Evolutionary conservation across 1,284 basidiomycete species (phyloP).

Genomic region (Irpex sp.): DNA sequence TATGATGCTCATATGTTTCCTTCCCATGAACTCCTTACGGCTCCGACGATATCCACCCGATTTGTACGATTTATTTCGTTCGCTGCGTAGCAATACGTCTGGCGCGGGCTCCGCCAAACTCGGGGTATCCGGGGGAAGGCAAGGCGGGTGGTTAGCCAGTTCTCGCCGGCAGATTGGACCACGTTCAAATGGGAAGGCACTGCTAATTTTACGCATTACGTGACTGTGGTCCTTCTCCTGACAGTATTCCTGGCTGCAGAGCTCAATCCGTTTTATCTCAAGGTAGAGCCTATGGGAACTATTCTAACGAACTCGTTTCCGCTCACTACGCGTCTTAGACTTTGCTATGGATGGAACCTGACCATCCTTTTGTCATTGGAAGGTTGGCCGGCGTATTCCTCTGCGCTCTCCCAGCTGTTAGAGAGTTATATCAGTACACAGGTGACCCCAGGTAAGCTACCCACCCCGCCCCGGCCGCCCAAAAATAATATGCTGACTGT

Average conservation of each 20-base stretch:
- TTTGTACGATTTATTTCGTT: slow-evolving; percentile 1
- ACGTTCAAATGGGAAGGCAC: slow-evolving; percentile 86
- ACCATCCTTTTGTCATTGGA: slow-evolving; percentile 76
- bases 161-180: slow-evolving; percentile 84
- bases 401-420: slow-evolving; percentile 76
- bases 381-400: slow-evolving; percentile 75
- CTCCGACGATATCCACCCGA: neutral
- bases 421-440: slow-evolving; percentile 78
- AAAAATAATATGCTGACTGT: slow-evolving; percentile 2
- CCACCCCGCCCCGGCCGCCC: neutral
- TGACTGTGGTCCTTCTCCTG: slow-evolving; percentile 70
- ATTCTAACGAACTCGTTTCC: neutral
- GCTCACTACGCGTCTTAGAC: slow-evolving; percentile 34
- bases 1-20: neutral
- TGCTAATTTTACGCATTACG: slow-evolving; percentile 70
- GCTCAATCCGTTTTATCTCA: slow-evolving; percentile 81
- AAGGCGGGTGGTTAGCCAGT: slow-evolving; percentile 73
- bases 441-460: slow-evolving; percentile 66
- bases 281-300: slow-evolving; percentile 39
- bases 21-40: slow-evolving; percentile 1
- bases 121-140: slow-evolving; percentile 74
- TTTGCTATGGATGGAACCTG: slow-evolving; percentile 84
- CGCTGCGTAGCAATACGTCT: slow-evolving; percentile 63
- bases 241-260: slow-evolving; percentile 80
- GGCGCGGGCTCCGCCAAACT: slow-evolving; percentile 78